phyloP scores from a whole-genome alignment of 768 basidiomycete species.

The Pleurotus tuber-regium region DNA sequence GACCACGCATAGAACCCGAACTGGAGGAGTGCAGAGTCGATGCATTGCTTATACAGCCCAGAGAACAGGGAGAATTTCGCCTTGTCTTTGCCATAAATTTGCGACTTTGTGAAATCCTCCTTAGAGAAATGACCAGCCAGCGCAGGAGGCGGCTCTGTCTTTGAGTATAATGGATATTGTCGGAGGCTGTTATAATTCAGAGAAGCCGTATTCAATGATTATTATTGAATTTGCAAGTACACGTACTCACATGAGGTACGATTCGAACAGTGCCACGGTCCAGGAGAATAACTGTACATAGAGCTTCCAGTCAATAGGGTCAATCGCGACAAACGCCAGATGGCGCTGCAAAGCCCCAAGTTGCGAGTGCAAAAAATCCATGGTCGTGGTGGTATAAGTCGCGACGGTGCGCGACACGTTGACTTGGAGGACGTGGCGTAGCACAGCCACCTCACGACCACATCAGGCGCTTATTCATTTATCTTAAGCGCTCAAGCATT shows the following conservation, averaged over 20 bases:
- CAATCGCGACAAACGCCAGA: conserved; percentile 69
- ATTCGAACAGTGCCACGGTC: conserved; percentile 80
- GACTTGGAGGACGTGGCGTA: conserved; percentile 1
- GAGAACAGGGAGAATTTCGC: conserved; percentile 77
- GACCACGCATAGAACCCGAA: conserved; percentile 81
- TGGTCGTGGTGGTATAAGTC: conserved; percentile 19
- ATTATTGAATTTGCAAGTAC: no score
- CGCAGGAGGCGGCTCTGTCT: conserved; percentile 64
- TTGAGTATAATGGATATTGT: conserved; percentile 85
- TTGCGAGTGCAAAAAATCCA: conserved; percentile 63
- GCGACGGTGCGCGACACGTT: conserved; percentile 11
- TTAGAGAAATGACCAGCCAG: conserved; percentile 66
- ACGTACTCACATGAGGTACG: conserved; percentile 78
- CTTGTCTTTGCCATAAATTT: conserved; percentile 89
- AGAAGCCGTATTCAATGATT: no score
- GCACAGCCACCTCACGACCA: conserved; percentile 2
- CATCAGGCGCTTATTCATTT: background rate
- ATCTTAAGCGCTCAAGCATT: no score
- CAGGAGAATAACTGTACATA: conserved; percentile 81
- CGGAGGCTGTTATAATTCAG: conserved; percentile 54
- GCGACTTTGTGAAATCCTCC: conserved; percentile 84
- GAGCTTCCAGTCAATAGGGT: conserved; percentile 77
- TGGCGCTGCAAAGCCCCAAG: conserved; percentile 55
- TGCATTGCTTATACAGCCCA: conserved; percentile 66
- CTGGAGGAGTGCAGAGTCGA: conserved; percentile 71